Evolutionary conservation across 2,329 filamentous ascomycete species (phyloP).

Genomic region (Sclerotinia trifoliorum): DNA sequence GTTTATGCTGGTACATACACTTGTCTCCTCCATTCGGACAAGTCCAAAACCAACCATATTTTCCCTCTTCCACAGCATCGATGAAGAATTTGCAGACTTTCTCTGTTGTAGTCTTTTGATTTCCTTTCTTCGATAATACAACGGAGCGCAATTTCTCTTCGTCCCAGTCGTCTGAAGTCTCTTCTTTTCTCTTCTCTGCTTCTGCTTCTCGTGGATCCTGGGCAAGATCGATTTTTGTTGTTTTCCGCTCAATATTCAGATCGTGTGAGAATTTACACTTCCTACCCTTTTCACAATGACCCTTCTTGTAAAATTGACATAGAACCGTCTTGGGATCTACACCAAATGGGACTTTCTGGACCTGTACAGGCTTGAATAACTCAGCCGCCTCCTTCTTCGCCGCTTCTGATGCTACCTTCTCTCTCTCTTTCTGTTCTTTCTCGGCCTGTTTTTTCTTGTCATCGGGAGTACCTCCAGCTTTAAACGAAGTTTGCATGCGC

Average conservation of each 20-base stretch:
- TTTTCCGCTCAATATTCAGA: conserved; percentile 82
- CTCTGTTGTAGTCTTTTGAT: conserved; percentile 91
- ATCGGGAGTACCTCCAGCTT: conserved; percentile 75
- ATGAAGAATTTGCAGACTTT: conserved; percentile 99
- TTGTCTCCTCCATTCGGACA: conserved; percentile 96
- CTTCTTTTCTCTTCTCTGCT: conserved; percentile 76
- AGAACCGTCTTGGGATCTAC: conserved; percentile 97
- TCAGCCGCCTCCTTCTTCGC: conserved; percentile 78
- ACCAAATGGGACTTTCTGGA: conserved; percentile 97
- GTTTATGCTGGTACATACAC: conserved; percentile 97
- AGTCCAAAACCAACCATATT: conserved; percentile 99
- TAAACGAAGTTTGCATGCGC: conserved; percentile 72
- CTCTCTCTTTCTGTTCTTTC: conserved; percentile 69
- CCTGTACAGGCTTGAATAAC: conserved; percentile 84
- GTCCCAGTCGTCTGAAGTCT: conserved; percentile 96
- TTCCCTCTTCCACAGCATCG: conserved; percentile 93
- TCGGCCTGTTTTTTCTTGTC: conserved; percentile 77
- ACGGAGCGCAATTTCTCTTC: conserved; percentile 92
- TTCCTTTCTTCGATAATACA: conserved; percentile 93
- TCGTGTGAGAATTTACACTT: conserved; percentile 99
- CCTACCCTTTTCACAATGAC: conserved; percentile 92
- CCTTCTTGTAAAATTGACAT: conserved; percentile 96
- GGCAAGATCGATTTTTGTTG: conserved; percentile 89
- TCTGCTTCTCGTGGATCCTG: conserved; percentile 75
- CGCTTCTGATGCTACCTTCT: conserved; percentile 86